Conservation (phyloP, 2,329 filamentous ascomycete species). For the Zymoseptoria brevis region DNA sequence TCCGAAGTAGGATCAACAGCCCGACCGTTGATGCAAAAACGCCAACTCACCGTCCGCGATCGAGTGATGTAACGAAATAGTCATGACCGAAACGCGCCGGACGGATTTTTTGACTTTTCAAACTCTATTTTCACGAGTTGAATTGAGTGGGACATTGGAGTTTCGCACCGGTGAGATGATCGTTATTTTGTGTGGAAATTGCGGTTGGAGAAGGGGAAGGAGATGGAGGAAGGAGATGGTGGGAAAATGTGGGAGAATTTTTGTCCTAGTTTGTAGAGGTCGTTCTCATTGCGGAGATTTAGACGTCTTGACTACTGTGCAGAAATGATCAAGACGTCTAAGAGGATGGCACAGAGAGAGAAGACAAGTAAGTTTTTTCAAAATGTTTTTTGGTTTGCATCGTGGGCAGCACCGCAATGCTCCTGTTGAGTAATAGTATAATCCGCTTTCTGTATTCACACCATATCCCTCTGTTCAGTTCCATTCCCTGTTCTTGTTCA, state of each 20-base stretch:
- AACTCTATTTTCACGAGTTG: too few species aligned
- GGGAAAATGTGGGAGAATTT: neutral
- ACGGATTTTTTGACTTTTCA: too few species aligned
- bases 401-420: neutral
- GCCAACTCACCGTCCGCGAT: too few species aligned
- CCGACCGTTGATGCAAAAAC: too few species aligned
- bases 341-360: too few species aligned
- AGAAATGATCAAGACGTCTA: too few species aligned
- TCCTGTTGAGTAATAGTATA: neutral
- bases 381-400: neutral
- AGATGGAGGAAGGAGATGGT: neutral
- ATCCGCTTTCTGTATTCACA: neutral
- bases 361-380: neutral
- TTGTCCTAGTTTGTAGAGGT: too few species aligned
- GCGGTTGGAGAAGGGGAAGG: neutral
- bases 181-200: neutral
- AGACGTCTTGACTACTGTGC: too few species aligned
- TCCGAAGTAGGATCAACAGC: too few species aligned
- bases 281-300: neutral
- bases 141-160: too few species aligned
- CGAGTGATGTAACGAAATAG: too few species aligned
- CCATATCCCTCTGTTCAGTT: neutral
- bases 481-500: neutral
- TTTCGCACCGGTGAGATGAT: neutral
- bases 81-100: too few species aligned